phyloP scores from a whole-genome alignment of 1,284 basidiomycete species.

The Puccinia horiana region DNA sequence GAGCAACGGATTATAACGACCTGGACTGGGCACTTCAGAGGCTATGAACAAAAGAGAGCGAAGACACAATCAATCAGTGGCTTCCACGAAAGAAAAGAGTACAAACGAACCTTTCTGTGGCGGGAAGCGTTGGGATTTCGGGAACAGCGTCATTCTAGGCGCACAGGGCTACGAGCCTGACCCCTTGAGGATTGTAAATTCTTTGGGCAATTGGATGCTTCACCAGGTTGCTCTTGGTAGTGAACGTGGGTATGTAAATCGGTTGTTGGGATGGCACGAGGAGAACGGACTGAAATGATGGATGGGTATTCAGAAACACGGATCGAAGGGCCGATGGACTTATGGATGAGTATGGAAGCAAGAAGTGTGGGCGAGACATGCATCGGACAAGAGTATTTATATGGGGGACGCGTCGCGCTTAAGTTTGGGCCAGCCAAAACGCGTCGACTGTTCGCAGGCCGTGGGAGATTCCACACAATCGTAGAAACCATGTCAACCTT shows the following conservation, averaged over 20 bases:
- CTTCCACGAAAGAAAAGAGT: neutral
- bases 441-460: too few species aligned
- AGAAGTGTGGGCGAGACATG: neutral
- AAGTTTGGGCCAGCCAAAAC: too few species aligned
- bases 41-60: neutral
- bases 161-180: neutral
- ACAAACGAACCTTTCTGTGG: constrained; percentile 33
- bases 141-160: constrained; percentile 32
- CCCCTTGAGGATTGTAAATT: neutral
- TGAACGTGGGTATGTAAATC: neutral
- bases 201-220: neutral
- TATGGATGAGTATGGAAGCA: neutral
- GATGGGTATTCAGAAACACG: neutral
- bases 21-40: constrained; percentile 40
- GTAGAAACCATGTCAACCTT: too few species aligned
- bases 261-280: neutral
- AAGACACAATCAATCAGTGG: neutral
- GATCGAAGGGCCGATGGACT: neutral
- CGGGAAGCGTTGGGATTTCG: constrained; percentile 31
- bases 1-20: constrained; percentile 28
- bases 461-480: too few species aligned
- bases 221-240: neutral
- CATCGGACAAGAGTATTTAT: too few species aligned
- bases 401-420: too few species aligned
- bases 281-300: neutral